Percentiles rank a stretch among this genome's conserved stretches.
phyloP scores from a whole-genome alignment of 2,329 filamentous ascomycete genomes.

The Diaporthe destruens region DNA sequence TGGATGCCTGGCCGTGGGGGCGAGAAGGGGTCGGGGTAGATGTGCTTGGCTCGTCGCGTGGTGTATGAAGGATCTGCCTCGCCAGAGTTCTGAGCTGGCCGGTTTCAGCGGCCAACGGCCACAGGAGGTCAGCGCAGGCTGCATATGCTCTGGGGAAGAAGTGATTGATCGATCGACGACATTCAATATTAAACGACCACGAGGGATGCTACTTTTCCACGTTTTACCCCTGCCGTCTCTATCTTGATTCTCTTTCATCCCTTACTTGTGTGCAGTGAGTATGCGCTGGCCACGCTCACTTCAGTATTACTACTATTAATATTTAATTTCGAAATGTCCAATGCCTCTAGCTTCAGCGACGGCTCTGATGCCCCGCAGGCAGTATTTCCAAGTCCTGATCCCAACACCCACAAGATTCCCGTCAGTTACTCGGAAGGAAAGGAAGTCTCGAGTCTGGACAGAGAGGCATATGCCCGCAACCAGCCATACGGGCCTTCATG shows the following conservation, averaged over 20 bases:
- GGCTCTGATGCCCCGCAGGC: constrained; percentile 1
- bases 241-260: not conserved
- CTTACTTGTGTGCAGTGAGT: not conserved
- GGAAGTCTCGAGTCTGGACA: not conserved
- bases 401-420: not conserved
- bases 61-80: not conserved
- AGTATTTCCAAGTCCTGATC: not conserved
- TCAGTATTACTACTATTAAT: not conserved
- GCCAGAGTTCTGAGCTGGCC: not conserved
- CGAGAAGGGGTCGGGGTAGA: not conserved
- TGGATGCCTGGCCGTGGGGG: constrained; percentile 10
- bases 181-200: not conserved
- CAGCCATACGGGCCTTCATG: not conserved
- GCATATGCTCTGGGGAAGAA: not conserved
- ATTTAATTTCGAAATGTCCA: constrained; percentile 4
- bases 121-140: not conserved
- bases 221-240: not conserved
- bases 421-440: not conserved
- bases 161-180: not conserved
- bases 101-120: not conserved
- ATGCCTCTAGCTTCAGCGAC: not conserved
- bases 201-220: not conserved
- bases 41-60: constrained; percentile 1
- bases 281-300: not conserved
- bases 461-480: not conserved